Evolutionary conservation across 73 alveolate genomes (phyloP).

Genomic region (Paramecium biaurelia): DNA sequence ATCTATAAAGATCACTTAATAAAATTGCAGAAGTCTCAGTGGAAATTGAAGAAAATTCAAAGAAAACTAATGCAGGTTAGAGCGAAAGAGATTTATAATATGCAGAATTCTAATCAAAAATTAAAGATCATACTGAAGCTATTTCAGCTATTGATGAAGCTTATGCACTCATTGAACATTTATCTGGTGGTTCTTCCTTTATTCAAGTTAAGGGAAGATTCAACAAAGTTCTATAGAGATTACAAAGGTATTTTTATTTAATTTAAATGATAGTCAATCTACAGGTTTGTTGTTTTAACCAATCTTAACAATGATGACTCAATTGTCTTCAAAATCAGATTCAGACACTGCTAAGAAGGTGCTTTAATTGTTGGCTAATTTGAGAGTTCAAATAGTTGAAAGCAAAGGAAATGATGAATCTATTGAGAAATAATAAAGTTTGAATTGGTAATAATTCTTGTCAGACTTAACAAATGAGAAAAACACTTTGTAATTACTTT

Average conservation of each 20-base stretch:
- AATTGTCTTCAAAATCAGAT: background rate
- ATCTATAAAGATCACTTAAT: background rate
- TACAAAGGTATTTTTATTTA: background rate
- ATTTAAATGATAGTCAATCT: background rate
- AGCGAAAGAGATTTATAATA: conserved; percentile 1
- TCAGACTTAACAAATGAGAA: background rate
- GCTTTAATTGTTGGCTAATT: background rate
- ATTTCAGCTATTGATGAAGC: conserved; percentile 20
- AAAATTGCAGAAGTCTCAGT: conserved; percentile 18
- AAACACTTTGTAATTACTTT: background rate
- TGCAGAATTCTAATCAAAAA: background rate
- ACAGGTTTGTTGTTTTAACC: conserved; percentile 10
- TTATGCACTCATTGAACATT: conserved; percentile 1
- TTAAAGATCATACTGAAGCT: conserved; percentile 4
- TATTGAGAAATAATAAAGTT: background rate
- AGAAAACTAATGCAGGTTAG: conserved; percentile 5
- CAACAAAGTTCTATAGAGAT: background rate
- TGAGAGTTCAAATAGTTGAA: conserved; percentile 9
- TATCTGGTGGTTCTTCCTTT: background rate
- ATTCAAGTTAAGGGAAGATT: conserved; percentile 16
- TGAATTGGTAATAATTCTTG: background rate
- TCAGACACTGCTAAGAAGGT: background rate
- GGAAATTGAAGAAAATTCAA: background rate
- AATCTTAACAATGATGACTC: background rate
- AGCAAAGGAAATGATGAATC: conserved; percentile 1